Base-by-base conservation (phyloP, 1,139 yeast species). In the Magnusiomyces paraingens region DNA sequence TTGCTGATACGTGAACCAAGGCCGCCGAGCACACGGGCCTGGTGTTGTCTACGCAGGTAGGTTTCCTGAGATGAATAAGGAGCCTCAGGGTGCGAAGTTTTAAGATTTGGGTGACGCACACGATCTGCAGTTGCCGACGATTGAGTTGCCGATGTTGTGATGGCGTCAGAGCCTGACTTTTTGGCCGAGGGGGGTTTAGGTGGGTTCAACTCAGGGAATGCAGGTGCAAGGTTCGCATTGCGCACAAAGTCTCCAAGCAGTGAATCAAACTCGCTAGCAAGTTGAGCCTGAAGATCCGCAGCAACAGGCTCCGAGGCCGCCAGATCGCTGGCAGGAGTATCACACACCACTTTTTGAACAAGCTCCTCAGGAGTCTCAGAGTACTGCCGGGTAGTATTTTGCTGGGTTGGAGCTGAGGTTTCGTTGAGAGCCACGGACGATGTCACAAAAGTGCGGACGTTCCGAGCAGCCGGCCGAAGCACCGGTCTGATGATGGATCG, bases 11-110 rank as follows among this genome's bases (percentile, higher is more conserved):
- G 65, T 1, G 95, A 83, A 0, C 98, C 98, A 48, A 86, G 71
- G 47, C 70, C 71, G 18, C 79, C 79, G 18, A 74, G 68, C 38
- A 76, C 70, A 54, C 76, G 76, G 46, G 83, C 78, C 63, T 78
- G 82, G 64, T 76, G 77, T 61, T 81, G 73, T 62, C 84, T 86
- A 66, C 97, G 82, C 58, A 88, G 73, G 59, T 78, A 84, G 53
- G 90, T 76, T 67, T 90, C 97, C 64, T 87, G 91, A 38, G 74
- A 71, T 0, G 95, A 78, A 69, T 87, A 90, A 38, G 84, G 77
- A 60, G 77, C 77, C 18, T 67, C 68, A 17, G 59, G 53, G 15
- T 64, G 64, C 1, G 76, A 65, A 39, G 69, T 67, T 17, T 66
- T 61, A 41, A 77, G 66, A 49, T 71, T 66, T 21, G 79, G 76